Evolutionary conservation across 495 filamentous ascomycete genomes (phyloP).

Genomic region (Penicillium alfredii): DNA sequence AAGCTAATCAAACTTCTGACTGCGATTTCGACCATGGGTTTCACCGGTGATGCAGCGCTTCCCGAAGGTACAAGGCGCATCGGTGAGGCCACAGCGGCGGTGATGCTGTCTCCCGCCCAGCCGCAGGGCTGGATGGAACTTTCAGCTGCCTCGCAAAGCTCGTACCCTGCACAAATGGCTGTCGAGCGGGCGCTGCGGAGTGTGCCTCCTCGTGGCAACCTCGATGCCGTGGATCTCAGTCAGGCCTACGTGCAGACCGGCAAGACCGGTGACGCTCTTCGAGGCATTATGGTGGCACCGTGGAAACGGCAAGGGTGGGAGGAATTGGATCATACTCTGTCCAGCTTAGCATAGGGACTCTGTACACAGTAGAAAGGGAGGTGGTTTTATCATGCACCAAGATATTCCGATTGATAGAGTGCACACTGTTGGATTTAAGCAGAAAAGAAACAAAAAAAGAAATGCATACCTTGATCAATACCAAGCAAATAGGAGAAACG

Average conservation of each 20-base stretch:
- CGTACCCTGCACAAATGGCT: conserved; percentile 71
- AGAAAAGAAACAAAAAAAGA: background rate
- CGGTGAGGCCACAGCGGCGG: conserved; percentile 57
- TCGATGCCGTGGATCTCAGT: conserved; percentile 64
- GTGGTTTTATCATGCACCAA: no score
- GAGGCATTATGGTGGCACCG: conserved; percentile 73
- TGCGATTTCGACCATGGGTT: conserved; percentile 46
- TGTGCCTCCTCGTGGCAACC: conserved; percentile 61
- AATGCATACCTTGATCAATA: conserved; percentile 9
- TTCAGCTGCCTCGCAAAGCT: conserved; percentile 46
- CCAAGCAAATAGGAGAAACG: no score
- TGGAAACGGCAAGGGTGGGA: conserved; percentile 68
- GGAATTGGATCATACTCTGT: conserved; percentile 28
- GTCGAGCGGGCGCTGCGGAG: conserved; percentile 67
- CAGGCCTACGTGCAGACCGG: conserved; percentile 72
- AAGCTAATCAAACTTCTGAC: conserved; percentile 53
- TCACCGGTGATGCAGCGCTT: conserved; percentile 25
- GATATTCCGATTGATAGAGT: no score
- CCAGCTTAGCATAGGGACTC: conserved; percentile 15
- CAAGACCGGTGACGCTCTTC: conserved; percentile 64
- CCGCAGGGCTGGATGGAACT: conserved; percentile 74
- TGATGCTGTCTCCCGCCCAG: conserved; percentile 71
- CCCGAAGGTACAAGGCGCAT: conserved; percentile 35
- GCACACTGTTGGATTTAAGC: conserved; percentile 8
- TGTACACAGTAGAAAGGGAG: no score